Percentiles rank a stretch among this genome's conserved stretches.
phyloP scores from a whole-genome alignment of 2,329 filamentous ascomycete genomes.

The Microcera coccophila region DNA sequence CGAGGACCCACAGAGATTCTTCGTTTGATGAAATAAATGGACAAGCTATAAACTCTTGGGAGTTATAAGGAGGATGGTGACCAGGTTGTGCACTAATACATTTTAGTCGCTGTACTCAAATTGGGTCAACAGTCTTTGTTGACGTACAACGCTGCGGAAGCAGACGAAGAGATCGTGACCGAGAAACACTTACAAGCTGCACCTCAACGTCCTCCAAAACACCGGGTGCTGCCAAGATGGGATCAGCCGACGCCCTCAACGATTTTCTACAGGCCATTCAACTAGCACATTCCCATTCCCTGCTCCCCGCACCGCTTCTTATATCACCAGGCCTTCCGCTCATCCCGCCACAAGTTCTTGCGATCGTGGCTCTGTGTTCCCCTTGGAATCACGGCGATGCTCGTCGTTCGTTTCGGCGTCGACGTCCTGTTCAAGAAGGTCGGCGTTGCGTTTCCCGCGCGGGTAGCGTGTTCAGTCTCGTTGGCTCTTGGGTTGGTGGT shows the following conservation, averaged over 20 bases:
- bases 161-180: background rate
- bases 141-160: too few species aligned
- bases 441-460: constrained; percentile 54
- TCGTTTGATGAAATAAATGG: background rate
- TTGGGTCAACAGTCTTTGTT: too few species aligned
- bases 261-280: too few species aligned
- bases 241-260: too few species aligned
- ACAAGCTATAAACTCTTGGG: background rate
- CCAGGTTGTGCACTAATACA: background rate
- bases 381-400: constrained; percentile 37
- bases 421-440: constrained; percentile 42
- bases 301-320: too few species aligned
- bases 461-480: constrained; percentile 54
- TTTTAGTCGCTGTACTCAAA: too few species aligned
- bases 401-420: constrained; percentile 42
- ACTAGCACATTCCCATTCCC: too few species aligned
- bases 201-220: too few species aligned
- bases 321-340: constrained; percentile 19
- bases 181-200: background rate
- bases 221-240: too few species aligned
- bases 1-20: background rate
- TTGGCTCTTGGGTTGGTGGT: constrained; percentile 49
- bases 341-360: constrained; percentile 15
- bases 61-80: background rate
- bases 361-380: constrained; percentile 51